Percentiles rank a stretch among this genome's conserved stretches.
Conservation (phyloP, 371 early-diverging fungal species). For the Syncephalastrum monosporum region DNA sequence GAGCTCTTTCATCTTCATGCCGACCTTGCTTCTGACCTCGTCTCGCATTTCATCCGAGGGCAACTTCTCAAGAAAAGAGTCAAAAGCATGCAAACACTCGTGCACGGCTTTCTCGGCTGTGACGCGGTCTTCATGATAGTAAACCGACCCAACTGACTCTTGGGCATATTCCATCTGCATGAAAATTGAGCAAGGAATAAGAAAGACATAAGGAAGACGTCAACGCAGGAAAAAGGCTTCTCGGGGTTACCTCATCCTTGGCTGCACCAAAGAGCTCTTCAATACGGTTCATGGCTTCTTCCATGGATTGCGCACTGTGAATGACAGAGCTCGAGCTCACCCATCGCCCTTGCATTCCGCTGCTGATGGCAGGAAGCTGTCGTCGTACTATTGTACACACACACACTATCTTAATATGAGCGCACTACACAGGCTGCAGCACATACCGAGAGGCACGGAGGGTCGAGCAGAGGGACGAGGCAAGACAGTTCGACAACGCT, state of each 20-base stretch:
- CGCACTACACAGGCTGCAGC: no score
- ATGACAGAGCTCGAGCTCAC: no score
- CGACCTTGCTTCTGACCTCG: slow-evolving; percentile 34
- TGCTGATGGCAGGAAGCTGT: no score
- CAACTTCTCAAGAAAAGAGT: slow-evolving; percentile 26
- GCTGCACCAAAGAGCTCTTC: slow-evolving; percentile 36
- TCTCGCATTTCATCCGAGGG: slow-evolving; percentile 36
- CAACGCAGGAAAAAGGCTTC: background rate
- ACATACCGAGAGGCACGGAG: no score
- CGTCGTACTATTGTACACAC: no score
- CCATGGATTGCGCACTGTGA: slow-evolving; percentile 12
- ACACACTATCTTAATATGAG: no score
- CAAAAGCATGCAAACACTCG: slow-evolving; percentile 35
- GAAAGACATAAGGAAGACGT: background rate
- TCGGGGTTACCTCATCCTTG: slow-evolving; percentile 33
- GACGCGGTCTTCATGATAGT: slow-evolving; percentile 38
- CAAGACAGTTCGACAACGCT: no score
- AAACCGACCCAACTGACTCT: slow-evolving; percentile 42
- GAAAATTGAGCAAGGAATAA: no score
- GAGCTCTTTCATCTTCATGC: slow-evolving; percentile 39
- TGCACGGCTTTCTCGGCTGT: slow-evolving; percentile 39
- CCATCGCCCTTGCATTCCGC: no score
- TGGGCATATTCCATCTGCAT: slow-evolving; percentile 41
- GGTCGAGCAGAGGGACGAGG: no score
- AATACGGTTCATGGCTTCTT: slow-evolving; percentile 34